phyloP scores from a whole-genome alignment of 306 rosid species.

The Luffa aegyptiaca region DNA sequence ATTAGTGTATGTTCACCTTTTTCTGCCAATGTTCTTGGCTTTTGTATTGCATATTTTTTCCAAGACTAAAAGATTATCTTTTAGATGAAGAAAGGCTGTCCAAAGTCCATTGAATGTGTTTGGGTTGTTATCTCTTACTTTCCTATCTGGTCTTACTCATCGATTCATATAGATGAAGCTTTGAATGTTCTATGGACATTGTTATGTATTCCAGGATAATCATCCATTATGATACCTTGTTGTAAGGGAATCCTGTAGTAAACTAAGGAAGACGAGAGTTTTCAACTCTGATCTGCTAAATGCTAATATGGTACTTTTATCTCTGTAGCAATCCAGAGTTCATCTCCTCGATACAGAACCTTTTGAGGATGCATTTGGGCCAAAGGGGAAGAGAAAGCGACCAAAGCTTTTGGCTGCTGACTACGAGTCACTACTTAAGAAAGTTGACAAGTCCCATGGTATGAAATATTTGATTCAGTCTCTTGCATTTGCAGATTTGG shows the following conservation, averaged over 20 bases:
- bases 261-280: neutral
- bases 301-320: conserved; percentile 15
- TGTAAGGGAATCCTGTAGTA: neutral
- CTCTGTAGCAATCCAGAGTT: conserved; percentile 75
- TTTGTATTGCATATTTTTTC: neutral
- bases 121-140: neutral
- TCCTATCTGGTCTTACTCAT: neutral
- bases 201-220: neutral
- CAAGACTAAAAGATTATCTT: neutral
- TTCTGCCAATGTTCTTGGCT: neutral
- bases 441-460: conserved; percentile 91
- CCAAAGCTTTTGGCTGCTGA: conserved; percentile 65
- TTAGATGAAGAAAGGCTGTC: neutral
- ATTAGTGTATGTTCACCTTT: neutral
- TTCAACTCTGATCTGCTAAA: conserved; percentile 2
- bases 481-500: neutral
- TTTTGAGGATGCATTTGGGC: conserved; percentile 75
- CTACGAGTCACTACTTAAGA: conserved; percentile 69
- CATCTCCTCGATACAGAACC: conserved; percentile 90
- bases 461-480: neutral
- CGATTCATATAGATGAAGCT: neutral
- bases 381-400: conserved; percentile 76
- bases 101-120: neutral
- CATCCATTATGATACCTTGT: neutral
- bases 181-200: neutral